Conservation (phyloP, 345 rosid genomes). For the Syzygium jambos region DNA sequence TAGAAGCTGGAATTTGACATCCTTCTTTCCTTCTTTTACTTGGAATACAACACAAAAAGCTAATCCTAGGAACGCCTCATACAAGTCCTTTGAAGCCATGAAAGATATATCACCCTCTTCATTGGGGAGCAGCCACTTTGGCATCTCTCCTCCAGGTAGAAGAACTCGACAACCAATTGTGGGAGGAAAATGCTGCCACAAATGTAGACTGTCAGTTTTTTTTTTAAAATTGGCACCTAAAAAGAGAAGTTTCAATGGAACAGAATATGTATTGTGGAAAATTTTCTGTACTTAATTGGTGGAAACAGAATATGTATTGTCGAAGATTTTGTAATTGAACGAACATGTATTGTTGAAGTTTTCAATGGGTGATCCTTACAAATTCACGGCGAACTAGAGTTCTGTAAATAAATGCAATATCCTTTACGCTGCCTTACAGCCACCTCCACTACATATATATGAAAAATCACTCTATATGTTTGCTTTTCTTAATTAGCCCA, state of each 20-base stretch:
- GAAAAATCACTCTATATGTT: background rate
- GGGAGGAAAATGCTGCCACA: background rate
- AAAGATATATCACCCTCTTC: background rate
- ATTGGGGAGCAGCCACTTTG: background rate
- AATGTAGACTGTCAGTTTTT: background rate
- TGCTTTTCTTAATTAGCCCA: background rate
- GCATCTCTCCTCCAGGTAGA: background rate
- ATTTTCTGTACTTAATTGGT: too few species aligned
- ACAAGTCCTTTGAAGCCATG: background rate
- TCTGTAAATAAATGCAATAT: background rate
- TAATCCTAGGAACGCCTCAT: background rate
- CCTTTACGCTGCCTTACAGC: background rate
- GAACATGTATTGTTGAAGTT: background rate
- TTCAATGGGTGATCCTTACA: background rate
- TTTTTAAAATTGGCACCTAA: background rate
- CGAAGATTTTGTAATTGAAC: background rate
- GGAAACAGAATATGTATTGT: background rate
- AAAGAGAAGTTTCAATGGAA: background rate
- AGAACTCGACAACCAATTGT: background rate
- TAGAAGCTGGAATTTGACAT: too few species aligned
- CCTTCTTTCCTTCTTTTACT: background rate
- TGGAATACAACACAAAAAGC: background rate
- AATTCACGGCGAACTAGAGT: background rate
- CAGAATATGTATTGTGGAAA: background rate
- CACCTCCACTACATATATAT: background rate